Evolutionary conservation across 352 stramenopile species (phyloP), one percentile per base, ranked within the genome.

Genomic region (Phytophthora chlamydospora): DNA sequence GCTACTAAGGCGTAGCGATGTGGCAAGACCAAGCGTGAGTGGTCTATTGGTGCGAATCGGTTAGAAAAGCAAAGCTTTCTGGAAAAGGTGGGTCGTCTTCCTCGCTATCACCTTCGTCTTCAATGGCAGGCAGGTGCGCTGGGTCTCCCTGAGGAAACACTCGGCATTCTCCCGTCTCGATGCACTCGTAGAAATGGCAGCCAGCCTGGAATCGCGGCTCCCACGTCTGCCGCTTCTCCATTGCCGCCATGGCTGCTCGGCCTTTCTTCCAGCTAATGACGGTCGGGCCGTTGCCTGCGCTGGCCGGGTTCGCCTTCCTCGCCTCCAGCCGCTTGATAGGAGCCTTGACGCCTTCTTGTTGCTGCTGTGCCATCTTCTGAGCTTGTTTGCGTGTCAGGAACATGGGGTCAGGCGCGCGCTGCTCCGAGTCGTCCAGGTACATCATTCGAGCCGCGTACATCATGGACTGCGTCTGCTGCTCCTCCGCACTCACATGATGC

Each of bases 391-490:
- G 77, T 13, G 83, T 91, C 52, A 92, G 75, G 58, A 94, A 94
- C 48, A 91, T 62, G 8, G 76, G 45, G 40, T 94, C 78, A 3
- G 80, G 80, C 44, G 77, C 55, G 44, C 71, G 69, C 21, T 75
- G 62, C 46, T 85, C 76, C 2, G 58, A 75, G 33, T 76, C 64
- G 39, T 85, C 72, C 10, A 94, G 63, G 46, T 92, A 94, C 40
- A 75, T 89, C 82, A 91, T 91, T 21, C 85, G 85, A 6, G 80
- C 80, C 16, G 80, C 80, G 54, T 91, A 91, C 83, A 94, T 88
- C 68, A 94, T 86, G 11, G 71, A 82, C 14, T 86, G 73, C 6
- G 75, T 82, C 27, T 75, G 68, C 48, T 89, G 77, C 24, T 86
- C 73, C 41, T 88, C 79, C 21, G 73, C 33, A 21, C 34, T 61